These are phyloP conservation scores for Daldinia caldariorum DNA, from an alignment of 495 filamentous ascomycete species.

Conservation along the genomic window DNA sequence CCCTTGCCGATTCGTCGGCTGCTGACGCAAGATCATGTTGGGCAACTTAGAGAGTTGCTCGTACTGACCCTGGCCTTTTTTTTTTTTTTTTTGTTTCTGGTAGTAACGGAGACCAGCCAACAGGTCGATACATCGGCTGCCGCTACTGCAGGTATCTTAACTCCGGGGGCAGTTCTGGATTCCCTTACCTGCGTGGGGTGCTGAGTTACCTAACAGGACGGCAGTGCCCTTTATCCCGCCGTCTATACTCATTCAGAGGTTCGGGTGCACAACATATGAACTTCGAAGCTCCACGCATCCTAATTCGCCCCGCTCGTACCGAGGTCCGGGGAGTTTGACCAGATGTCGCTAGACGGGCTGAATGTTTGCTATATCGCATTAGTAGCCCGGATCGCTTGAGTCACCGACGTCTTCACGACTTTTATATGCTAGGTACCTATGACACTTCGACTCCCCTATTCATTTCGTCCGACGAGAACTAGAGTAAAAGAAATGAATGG, in stretches of 20 bases:
- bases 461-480: not conserved
- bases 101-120: not conserved
- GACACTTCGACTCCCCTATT: not conserved
- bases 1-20: not conserved
- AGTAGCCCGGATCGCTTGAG: not conserved
- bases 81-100: not conserved
- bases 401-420: not conserved
- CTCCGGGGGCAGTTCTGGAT: not conserved
- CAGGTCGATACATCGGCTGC: not conserved
- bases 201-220: not conserved
- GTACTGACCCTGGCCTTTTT: not conserved
- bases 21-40: conserved; percentile 22
- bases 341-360: not conserved
- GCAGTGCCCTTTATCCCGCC: not conserved
- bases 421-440: conserved; percentile 4
- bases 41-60: not conserved
- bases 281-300: conserved; percentile 7
- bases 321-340: not conserved
- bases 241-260: not conserved
- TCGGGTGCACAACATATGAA: conserved; percentile 24
- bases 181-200: not conserved
- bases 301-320: not conserved
- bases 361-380: conserved; percentile 1
- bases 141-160: not conserved
- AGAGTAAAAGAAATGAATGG: not conserved